Base-by-base conservation (phyloP, 768 basidiomycete genomes). In the Mycena filopes region DNA sequence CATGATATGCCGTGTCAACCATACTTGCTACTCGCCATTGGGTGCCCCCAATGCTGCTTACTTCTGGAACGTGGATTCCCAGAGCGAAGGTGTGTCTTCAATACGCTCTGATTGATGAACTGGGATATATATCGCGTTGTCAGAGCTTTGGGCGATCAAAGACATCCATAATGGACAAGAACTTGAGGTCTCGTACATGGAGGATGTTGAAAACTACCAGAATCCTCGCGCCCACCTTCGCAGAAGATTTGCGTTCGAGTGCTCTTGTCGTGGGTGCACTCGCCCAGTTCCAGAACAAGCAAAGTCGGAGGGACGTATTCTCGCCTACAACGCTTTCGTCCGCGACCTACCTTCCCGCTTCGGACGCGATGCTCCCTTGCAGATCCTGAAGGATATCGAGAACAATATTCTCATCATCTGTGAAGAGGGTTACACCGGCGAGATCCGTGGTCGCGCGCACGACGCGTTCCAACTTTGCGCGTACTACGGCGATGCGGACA, bases 401-500 rank as follows among this genome's bases (percentile, higher is more conserved):
- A 31, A 0, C 9, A 51, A 65, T 6, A 47, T 65, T 12, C 36
- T 55, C 36, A 29, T 49, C 21, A 20, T 65, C 23, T 60, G 53
- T 40, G 53, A 49, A 23, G 64, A 65, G 49, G 64, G 64, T 9
- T 65, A 49, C 38, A 43, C 29, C 10, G 7, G n/a, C 9, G 51
- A 65, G 36, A 40, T 60, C 12, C 45, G 12, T 0, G 15, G 5
- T 6, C 54, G 58, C 11, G 64, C 64, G 36, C 23, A 60, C 43
- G 53, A 60, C 50, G 64, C 64, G 33, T 65, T 65, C 23, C 26
- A 55, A 28, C 36, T 65, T 25, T 65, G 64, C 40, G 64, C 64
- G 15, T 48, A 11, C 3, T 55, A 60, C 16, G 53, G 64, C 20
- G 58, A 60, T 55, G 64, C 53, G 11, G 58, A 25, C 11, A 65